Evolutionary conservation across 2,329 filamentous ascomycete species (phyloP), one percentile per base, ranked within the genome.

Genomic region (Coleophoma crateriformis): DNA sequence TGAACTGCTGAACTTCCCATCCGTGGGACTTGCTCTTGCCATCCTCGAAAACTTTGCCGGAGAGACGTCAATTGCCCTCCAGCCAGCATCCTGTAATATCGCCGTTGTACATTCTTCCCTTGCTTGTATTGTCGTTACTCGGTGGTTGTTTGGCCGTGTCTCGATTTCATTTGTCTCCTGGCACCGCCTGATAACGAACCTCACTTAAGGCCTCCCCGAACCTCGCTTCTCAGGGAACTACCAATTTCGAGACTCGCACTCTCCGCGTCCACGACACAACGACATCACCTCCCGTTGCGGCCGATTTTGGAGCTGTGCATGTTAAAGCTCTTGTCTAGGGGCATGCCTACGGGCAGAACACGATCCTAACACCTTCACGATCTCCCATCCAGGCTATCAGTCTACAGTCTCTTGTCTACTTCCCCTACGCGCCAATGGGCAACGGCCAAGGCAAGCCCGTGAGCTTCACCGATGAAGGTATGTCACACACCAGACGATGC

Each of bases 381-480:
- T n/a, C 6, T 27, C 8, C 27, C 27, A 10, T 27, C 8, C 27
- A 27, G 27, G 27, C 27, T 27, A 27, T 27, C 27, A 27, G 27
- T 27, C 27, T 27, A 27, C 27, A 7, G 27, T 27, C 27, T 27
- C 27, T 27, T 27, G 27, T 27, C 27, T 27, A 27, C 27, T 27
- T 27, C 5, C 50, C 17, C 40, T 15, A 33, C 47, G 55, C 54
- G 51, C 49, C 52, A 58, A 97, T 97, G 92, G 92, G 92, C 68
- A 96, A 97, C 74, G 87, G 85, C 67, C 90, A 92, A 72, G 91
- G 91, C 71, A 96, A 96, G 71, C 89, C 88, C 71, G 82, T 95
- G 74, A 86, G 90, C 68, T 85, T 91, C 72, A 88, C 87, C 72
- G 91, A 95, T 74, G 88, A 96, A 85, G 88, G 90, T 95, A 75